phyloP scores from a whole-genome alignment of 257 asterid species.

The Capsicum baccatum region DNA sequence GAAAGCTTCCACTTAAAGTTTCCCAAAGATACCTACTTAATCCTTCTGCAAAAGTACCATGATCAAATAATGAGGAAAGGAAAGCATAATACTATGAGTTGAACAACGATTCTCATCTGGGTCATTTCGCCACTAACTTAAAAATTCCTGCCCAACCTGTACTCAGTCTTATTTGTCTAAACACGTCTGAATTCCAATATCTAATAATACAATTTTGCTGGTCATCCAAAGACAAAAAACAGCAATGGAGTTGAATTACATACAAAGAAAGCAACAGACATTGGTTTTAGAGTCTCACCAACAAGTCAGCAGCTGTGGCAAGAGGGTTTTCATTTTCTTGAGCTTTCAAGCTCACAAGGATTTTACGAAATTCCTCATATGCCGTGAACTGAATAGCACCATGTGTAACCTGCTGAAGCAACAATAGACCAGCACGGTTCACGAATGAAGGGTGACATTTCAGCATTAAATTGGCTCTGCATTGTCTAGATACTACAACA shows the following conservation, averaged over 20 bases:
- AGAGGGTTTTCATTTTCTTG: constrained; percentile 40
- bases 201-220: constrained; percentile 7
- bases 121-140: neutral
- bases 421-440: constrained; percentile 40
- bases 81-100: neutral
- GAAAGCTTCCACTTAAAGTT: neutral
- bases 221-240: neutral
- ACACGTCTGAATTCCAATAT: neutral
- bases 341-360: constrained; percentile 50
- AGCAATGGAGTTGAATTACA: constrained; percentile 15
- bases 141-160: neutral
- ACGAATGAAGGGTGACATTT: neutral
- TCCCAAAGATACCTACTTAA: neutral
- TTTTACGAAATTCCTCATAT: constrained; percentile 87
- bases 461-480: neutral
- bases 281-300: constrained; percentile 63
- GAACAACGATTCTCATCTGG: neutral
- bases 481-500: neutral
- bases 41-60: constrained; percentile 11
- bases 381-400: constrained; percentile 97
- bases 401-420: constrained; percentile 87
- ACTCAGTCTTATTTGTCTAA: neutral
- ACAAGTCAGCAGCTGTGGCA: constrained; percentile 42
- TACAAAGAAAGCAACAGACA: constrained; percentile 27
- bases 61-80: neutral